Conservation (phyloP, 2,329 filamentous ascomycete species). For the Calonectria naviculata region DNA sequence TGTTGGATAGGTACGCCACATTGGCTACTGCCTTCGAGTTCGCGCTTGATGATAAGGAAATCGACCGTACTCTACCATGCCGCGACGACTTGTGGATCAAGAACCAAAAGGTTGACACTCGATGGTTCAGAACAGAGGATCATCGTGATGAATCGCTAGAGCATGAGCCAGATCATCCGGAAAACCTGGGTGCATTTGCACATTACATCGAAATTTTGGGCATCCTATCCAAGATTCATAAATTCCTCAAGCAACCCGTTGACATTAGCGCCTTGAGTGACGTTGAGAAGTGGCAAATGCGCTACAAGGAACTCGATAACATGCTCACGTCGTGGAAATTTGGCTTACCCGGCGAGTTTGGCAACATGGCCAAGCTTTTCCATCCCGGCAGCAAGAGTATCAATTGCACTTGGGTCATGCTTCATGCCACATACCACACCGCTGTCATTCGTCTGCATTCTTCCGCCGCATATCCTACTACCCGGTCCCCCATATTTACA, state of each 20-base stretch:
- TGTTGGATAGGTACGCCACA: conserved; percentile 90
- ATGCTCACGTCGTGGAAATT: conserved; percentile 87
- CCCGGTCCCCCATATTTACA: conserved; percentile 87
- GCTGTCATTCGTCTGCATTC: conserved; percentile 92
- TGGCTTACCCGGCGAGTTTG: conserved; percentile 83
- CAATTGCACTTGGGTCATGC: conserved; percentile 89
- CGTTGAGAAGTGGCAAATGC: conserved; percentile 89
- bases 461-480: conserved; percentile 91
- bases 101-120: conserved; percentile 85
- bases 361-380: conserved; percentile 84
- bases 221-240: conserved; percentile 87
- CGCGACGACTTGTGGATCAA: conserved; percentile 87
- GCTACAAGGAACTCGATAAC: conserved; percentile 86
- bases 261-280: conserved; percentile 87
- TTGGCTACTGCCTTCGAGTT: conserved; percentile 94
- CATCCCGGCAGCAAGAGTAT: conserved; percentile 75
- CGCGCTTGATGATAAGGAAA: conserved; percentile 87
- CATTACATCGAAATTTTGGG: conserved; percentile 92
- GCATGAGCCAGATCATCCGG: conserved; percentile 74
- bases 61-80: conserved; percentile 87
- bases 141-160: conserved; percentile 60
- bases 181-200: conserved; percentile 88
- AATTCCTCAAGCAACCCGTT: conserved; percentile 88
- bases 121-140: conserved; percentile 76
- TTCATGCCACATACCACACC: conserved; percentile 91